Evolutionary conservation across 2,329 filamentous ascomycete species (phyloP).

Genomic region (Blumeriella jaapii): DNA sequence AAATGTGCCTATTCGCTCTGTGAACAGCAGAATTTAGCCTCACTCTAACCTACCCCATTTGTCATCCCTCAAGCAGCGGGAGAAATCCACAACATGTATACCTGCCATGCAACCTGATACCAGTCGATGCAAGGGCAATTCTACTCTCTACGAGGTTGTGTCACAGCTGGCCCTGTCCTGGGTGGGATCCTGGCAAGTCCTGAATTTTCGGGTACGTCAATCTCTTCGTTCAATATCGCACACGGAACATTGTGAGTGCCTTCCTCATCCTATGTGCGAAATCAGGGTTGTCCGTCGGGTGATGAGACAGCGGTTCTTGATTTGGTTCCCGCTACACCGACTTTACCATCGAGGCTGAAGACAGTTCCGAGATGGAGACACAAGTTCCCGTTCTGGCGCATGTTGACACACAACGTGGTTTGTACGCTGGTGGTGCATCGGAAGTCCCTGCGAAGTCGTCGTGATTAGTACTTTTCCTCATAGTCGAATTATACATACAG

Average conservation of each 20-base stretch:
- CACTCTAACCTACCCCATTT: background rate
- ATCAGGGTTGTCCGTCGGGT: constrained; percentile 23
- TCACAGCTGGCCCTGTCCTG: constrained; percentile 20
- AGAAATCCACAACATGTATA: background rate
- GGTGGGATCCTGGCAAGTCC: constrained; percentile 34
- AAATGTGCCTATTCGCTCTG: constrained; percentile 32
- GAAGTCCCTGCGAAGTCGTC: too few species aligned
- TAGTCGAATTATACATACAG: too few species aligned
- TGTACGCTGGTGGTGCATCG: constrained; percentile 47
- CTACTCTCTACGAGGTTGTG: constrained; percentile 46
- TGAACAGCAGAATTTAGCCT: background rate
- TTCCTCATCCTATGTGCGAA: constrained; percentile 24
- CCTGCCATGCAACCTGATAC: constrained; percentile 37
- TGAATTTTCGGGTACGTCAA: constrained; percentile 27
- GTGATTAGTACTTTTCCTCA: too few species aligned
- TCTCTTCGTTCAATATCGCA: constrained; percentile 32
- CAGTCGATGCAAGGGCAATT: constrained; percentile 45
- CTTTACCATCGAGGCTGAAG: constrained; percentile 7
- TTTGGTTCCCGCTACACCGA: constrained; percentile 11
- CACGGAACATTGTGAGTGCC: constrained; percentile 30
- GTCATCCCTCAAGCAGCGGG: background rate
- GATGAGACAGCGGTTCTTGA: constrained; percentile 12
- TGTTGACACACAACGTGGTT: constrained; percentile 27
- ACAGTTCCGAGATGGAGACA: constrained; percentile 13
- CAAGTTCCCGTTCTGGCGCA: constrained; percentile 25